A percentile compares a stretch with the other conserved stretches of the same genome.
Evolutionary conservation across 129 eudicot species (phyloP).

Genomic region (Erigeron canadensis): DNA sequence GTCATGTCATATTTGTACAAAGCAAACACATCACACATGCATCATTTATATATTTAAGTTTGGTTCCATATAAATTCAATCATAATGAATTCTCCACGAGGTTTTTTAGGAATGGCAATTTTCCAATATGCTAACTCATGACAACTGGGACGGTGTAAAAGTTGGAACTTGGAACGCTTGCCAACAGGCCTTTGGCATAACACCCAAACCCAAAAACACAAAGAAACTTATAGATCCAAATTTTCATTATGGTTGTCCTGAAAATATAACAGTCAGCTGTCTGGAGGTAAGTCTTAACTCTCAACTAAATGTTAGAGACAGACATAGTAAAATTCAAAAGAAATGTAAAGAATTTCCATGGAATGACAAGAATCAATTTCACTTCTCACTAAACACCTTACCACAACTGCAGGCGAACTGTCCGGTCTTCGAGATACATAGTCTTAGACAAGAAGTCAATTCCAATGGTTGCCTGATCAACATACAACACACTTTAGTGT

Average conservation of each 20-base stretch:
- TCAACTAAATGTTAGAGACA: background rate
- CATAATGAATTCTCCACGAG: background rate
- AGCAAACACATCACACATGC: background rate
- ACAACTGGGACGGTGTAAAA: background rate
- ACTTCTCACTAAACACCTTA: slow-evolving; percentile 28
- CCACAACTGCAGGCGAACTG: slow-evolving; percentile 69
- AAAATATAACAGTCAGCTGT: no score
- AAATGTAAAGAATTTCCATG: slow-evolving; percentile 6
- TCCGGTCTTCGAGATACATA: slow-evolving; percentile 65
- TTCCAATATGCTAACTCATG: no score
- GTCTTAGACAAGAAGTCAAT: slow-evolving; percentile 67
- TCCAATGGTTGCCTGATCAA: slow-evolving; percentile 67
- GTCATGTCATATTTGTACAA: slow-evolving; percentile 1
- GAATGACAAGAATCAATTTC: background rate
- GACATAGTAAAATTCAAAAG: background rate
- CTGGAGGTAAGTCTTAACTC: no score
- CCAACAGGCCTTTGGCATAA: no score
- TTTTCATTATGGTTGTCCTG: background rate
- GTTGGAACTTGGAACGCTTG: background rate
- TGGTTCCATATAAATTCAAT: background rate
- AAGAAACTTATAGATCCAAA: background rate
- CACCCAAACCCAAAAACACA: no score
- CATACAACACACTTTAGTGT: slow-evolving; percentile 17
- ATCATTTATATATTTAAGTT: background rate
- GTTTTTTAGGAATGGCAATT: no score